These are phyloP conservation scores for Xanthoconium separans DNA, from an alignment of 1,284 basidiomycete genomes.

Conservation along the genomic window DNA sequence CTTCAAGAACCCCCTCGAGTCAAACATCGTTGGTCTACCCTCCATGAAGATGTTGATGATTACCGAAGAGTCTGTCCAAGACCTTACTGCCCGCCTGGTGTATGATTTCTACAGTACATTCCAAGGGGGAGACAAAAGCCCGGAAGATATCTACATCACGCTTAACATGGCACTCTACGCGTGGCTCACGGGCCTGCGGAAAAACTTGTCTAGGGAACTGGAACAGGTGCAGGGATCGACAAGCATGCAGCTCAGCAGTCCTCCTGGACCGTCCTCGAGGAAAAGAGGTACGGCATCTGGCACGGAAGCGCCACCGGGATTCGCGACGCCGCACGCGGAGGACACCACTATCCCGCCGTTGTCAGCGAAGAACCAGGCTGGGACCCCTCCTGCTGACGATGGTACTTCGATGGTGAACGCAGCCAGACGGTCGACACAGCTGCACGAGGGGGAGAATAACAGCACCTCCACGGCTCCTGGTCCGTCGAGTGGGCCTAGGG, in stretches of 20 bases:
- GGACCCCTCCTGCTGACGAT: constrained; percentile 11
- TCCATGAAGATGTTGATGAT: constrained; percentile 78
- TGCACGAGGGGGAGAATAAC: constrained; percentile 13
- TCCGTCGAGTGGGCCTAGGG: constrained; percentile 9
- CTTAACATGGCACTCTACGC: constrained; percentile 78
- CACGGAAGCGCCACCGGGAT: constrained; percentile 11
- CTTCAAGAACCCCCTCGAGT: constrained; percentile 57
- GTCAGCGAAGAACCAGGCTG: constrained; percentile 9
- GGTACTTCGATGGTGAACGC: constrained; percentile 2
- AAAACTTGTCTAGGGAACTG: constrained; percentile 72
- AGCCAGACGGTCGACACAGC: constrained; percentile 15
- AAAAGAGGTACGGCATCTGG: constrained; percentile 19
- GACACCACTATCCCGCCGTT: neutral
- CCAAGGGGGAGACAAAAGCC: constrained; percentile 49
- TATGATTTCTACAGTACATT: constrained; percentile 79
- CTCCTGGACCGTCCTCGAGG: constrained; percentile 25
- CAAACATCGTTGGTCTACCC: constrained; percentile 74
- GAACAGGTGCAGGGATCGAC: constrained; percentile 62
- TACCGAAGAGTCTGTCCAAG: constrained; percentile 55
- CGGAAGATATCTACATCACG: constrained; percentile 77
- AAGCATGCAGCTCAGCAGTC: constrained; percentile 40
- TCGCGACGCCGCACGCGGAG: constrained; percentile 5
- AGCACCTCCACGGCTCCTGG: neutral
- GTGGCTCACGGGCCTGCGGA: constrained; percentile 74
- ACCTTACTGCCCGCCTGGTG: constrained; percentile 42